Base-by-base conservation (phyloP, 2,329 filamentous ascomycete species). In the Aciculosporium take region DNA sequence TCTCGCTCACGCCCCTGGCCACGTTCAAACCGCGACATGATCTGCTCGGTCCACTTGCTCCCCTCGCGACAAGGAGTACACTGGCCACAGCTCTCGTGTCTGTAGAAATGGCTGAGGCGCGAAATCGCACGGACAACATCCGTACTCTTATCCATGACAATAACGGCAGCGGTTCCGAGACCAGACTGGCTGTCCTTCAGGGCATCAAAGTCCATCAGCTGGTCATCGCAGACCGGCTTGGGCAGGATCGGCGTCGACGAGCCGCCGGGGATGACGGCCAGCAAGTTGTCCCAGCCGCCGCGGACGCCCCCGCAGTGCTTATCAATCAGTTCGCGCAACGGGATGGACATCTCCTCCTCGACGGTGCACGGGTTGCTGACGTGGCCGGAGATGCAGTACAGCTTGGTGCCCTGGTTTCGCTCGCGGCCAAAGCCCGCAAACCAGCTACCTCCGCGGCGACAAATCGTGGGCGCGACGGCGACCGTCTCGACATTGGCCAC, bases 1-100 rank as follows among this genome's bases (percentile, higher is more conserved):
- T 98, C 91, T 46, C 91, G 76, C 63, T 81, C 79, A 48, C 84
- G 79, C 46, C 84, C 91, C 64, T 85, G 78, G 45, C 91, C 91
- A 63, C 84, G 83, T 71, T 94, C 87, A 54, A 98, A 94, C 43
- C 91, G 82, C 64, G 83, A 72, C 91, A 98, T 96, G 64, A 98
- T 96, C 72, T 98, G 88, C 66, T 94, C 84, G 9, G 89, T 95
- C 91, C 91, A 98, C 71, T 94, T 95, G 71, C 83, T 93, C 51
- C 91, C 91, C 69, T 98, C 91, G 60, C 91, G 84, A 75, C 91
- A 98, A n/a, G 91, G 91, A 44, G 91, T 98, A 72, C 91, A 98
- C 69, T 98, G 91, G 46, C 91, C 91, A 64, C 91, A 98, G 51
- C 81, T 88, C 72, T 98, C 91, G 70, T 98, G 91, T 65, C 88